A percentile compares a stretch with the other conserved stretches of the same genome.
phyloP scores from a whole-genome alignment of 768 basidiomycete species.

The Boletus subcaerulescens region DNA sequence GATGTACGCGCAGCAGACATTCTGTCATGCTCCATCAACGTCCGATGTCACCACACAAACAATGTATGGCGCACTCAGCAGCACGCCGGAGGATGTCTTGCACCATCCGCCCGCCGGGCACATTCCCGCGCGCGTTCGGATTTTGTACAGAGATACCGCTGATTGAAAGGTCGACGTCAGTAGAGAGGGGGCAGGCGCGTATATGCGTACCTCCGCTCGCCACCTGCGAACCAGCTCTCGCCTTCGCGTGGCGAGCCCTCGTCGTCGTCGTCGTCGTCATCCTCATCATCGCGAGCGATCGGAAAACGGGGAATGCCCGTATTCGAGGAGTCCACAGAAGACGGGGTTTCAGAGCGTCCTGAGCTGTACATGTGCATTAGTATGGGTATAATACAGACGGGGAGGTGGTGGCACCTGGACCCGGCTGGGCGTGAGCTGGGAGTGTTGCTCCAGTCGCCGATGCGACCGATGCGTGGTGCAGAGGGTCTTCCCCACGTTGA shows the following conservation, averaged over 20 bases:
- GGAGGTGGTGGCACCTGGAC: conserved; percentile 7
- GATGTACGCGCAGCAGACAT: conserved; percentile 18
- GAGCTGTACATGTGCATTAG: conserved; percentile 16
- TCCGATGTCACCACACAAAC: neutral
- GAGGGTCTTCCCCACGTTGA: conserved; percentile 42
- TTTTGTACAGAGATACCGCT: conserved; percentile 91
- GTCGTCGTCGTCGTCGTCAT: conserved; percentile 49
- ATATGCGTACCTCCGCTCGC: conserved; percentile 73
- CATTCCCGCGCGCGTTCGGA: conserved; percentile 50
- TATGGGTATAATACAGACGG: neutral
- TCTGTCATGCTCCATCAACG: conserved; percentile 10
- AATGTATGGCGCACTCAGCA: conserved; percentile 53
- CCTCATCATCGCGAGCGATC: conserved; percentile 18
- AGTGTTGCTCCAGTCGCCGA: conserved; percentile 45
- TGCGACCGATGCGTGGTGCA: conserved; percentile 46
- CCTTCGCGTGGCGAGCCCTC: conserved; percentile 38
- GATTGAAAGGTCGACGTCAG: neutral
- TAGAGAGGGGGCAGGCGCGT: neutral
- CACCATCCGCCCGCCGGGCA: conserved; percentile 59
- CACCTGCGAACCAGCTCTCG: conserved; percentile 89
- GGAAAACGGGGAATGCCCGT: conserved; percentile 13
- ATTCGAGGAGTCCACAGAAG: conserved; percentile 28
- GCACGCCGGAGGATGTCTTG: conserved; percentile 78
- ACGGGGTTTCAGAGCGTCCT: conserved; percentile 35
- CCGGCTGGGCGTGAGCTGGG: conserved; percentile 22